A percentile compares a stretch with the other conserved stretches of the same genome.
Evolutionary conservation across 345 rosid genomes (phyloP).

Genomic region (Alliaria petiolata): DNA sequence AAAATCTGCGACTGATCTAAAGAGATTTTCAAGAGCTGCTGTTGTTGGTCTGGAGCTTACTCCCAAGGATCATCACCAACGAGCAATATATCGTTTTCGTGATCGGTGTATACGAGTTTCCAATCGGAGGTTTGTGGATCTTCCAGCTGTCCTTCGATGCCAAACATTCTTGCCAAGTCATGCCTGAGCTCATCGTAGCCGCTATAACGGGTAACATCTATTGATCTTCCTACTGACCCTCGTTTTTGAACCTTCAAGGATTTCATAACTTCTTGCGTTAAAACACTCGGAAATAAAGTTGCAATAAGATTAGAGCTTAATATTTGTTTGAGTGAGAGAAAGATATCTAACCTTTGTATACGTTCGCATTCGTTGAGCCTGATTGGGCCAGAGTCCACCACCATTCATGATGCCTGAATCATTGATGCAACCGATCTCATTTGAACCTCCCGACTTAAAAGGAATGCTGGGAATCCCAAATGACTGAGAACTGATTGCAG

Average conservation of each 20-base stretch:
- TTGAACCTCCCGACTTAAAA: constrained; percentile 70
- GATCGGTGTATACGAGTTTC: constrained; percentile 93
- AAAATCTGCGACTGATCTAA: background rate
- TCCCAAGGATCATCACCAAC: constrained; percentile 99
- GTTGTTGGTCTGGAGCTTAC: constrained; percentile 44
- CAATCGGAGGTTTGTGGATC: constrained; percentile 89
- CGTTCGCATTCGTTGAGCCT: constrained; percentile 85
- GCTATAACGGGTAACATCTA: constrained; percentile 81
- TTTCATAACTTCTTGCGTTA: background rate
- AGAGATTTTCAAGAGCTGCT: background rate
- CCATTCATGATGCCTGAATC: constrained; percentile 66
- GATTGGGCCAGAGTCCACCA: constrained; percentile 80
- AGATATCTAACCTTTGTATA: constrained; percentile 71
- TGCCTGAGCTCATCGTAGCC: constrained; percentile 80
- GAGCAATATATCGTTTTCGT: constrained; percentile 86
- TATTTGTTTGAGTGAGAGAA: background rate
- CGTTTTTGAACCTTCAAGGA: constrained; percentile 89
- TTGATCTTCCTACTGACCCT: constrained; percentile 94
- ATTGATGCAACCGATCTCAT: constrained; percentile 57
- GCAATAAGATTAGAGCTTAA: background rate
- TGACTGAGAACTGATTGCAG: constrained; percentile 85
- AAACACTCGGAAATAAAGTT: background rate
- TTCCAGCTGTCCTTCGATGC: constrained; percentile 92
- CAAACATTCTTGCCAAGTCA: constrained; percentile 94
- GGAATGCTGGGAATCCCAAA: constrained; percentile 81